Conservation (phyloP, 1,284 basidiomycete species). For the Ceratobasidium sp. region DNA sequence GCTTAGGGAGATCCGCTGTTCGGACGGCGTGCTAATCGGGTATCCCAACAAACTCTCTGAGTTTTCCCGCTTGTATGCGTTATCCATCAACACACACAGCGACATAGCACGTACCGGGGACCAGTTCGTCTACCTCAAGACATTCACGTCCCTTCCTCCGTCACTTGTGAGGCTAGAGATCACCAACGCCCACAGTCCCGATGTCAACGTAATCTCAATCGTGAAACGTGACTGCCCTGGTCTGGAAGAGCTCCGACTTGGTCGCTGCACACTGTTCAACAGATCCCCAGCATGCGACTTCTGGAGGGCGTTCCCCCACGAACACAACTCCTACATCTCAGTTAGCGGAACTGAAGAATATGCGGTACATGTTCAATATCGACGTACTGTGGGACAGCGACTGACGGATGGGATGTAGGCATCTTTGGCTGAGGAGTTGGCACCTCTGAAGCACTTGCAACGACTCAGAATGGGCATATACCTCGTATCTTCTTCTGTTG, state of each 20-base stretch:
- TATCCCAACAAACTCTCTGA: neutral
- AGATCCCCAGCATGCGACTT: slow-evolving; percentile 19
- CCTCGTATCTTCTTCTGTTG: slow-evolving; percentile 21
- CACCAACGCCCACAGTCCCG: slow-evolving; percentile 13
- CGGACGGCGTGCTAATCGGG: neutral
- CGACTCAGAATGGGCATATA: slow-evolving; percentile 24
- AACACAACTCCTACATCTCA: slow-evolving; percentile 37
- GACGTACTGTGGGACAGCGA: neutral
- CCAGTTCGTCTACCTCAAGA: slow-evolving; percentile 5
- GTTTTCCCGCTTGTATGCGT: neutral
- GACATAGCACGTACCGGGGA: neutral
- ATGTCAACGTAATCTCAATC: slow-evolving; percentile 14
- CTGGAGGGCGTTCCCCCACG: slow-evolving; percentile 14
- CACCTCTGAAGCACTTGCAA: slow-evolving; percentile 1
- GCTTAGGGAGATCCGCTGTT: slow-evolving; percentile 18
- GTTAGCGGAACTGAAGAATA: slow-evolving; percentile 29
- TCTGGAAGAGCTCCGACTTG: slow-evolving; percentile 19
- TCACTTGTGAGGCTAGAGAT: slow-evolving; percentile 21
- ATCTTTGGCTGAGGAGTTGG: slow-evolving; percentile 21
- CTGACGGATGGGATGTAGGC: neutral
- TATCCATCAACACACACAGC: slow-evolving; percentile 17
- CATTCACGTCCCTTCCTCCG: slow-evolving; percentile 11
- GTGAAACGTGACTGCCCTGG: slow-evolving; percentile 19
- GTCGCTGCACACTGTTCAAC: slow-evolving; percentile 36
- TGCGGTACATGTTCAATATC: slow-evolving; percentile 5